These are phyloP conservation scores for Marchantia paleacea DNA, from an alignment of 225 moss, liverwort and hornwort genomes.

Conservation along the genomic window DNA sequence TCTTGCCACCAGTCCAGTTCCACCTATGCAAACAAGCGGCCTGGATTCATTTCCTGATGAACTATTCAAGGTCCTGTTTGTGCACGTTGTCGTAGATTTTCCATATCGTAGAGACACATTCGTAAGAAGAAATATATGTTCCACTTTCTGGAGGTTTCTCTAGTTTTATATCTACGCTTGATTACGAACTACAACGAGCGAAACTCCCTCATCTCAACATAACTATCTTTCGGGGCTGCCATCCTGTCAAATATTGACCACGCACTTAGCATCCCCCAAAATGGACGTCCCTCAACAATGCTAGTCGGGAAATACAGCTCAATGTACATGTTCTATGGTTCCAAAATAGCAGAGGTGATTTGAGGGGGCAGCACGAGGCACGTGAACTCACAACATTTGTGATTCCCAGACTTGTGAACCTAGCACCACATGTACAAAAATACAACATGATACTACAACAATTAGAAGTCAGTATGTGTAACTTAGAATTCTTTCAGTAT, in stretches of 20 bases:
- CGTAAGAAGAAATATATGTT: too few species aligned
- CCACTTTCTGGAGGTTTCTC: too few species aligned
- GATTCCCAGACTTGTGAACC: conserved; percentile 47
- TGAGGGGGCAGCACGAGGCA: not conserved
- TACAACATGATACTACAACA: not conserved
- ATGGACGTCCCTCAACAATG: not conserved
- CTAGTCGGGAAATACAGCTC: not conserved
- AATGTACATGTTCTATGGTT: not conserved
- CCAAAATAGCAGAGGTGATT: not conserved
- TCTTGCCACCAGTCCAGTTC: conserved; percentile 61
- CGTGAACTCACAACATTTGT: conserved; percentile 46
- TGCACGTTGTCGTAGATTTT: not conserved
- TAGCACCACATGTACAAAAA: conserved; percentile 14
- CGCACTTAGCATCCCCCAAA: not conserved
- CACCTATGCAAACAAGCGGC: conserved; percentile 27
- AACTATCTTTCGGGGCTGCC: not conserved
- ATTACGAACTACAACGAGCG: not conserved
- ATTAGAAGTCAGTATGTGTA: not conserved
- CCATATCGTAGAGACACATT: not conserved
- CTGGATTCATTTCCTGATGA: not conserved
- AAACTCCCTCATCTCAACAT: not conserved
- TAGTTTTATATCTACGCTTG: not conserved
- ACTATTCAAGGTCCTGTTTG: not conserved
- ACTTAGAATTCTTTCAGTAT: not conserved
- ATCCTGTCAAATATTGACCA: not conserved